Conservation (phyloP, 805 yeast genomes). For the Ogataea pilisensis region DNA sequence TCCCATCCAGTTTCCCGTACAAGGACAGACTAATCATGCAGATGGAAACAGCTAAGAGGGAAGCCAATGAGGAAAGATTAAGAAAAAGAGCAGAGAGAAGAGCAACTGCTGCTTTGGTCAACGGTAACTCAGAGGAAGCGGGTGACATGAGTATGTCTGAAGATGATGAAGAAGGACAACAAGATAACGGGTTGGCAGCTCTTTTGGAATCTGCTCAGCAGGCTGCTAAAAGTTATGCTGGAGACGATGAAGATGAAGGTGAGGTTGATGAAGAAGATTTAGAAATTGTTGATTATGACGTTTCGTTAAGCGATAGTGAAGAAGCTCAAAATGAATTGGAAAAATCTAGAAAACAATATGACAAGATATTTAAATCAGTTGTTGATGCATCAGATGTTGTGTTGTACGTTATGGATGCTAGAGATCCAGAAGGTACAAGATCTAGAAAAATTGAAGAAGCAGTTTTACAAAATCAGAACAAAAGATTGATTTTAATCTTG, state of each 20-base stretch:
- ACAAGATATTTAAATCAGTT: slow-evolving; percentile 88
- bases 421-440: slow-evolving; percentile 95
- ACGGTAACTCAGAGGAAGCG: slow-evolving; percentile 28
- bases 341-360: slow-evolving; percentile 84
- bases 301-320: slow-evolving; percentile 38
- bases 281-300: slow-evolving; percentile 49
- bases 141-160: slow-evolving; percentile 36
- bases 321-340: slow-evolving; percentile 50
- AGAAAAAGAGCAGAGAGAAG: slow-evolving; percentile 45
- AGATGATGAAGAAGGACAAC: slow-evolving; percentile 32
- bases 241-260: slow-evolving; percentile 40
- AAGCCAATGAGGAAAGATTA: slow-evolving; percentile 51
- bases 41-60: slow-evolving; percentile 59
- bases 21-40: slow-evolving; percentile 76
- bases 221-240: slow-evolving; percentile 74
- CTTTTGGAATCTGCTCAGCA: slow-evolving; percentile 83
- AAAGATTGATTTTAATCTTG: slow-evolving; percentile 78
- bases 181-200: slow-evolving; percentile 54
- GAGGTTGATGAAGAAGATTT: slow-evolving; percentile 42
- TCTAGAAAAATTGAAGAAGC: slow-evolving; percentile 90
- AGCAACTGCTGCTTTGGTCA: slow-evolving; percentile 38
- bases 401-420: slow-evolving; percentile 90
- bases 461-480: slow-evolving; percentile 71
- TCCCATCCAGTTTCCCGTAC: slow-evolving; percentile 92
- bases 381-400: slow-evolving; percentile 90